phyloP scores from a whole-genome alignment of 2,329 filamentous ascomycete species.

The Fusarium goolgardi region DNA sequence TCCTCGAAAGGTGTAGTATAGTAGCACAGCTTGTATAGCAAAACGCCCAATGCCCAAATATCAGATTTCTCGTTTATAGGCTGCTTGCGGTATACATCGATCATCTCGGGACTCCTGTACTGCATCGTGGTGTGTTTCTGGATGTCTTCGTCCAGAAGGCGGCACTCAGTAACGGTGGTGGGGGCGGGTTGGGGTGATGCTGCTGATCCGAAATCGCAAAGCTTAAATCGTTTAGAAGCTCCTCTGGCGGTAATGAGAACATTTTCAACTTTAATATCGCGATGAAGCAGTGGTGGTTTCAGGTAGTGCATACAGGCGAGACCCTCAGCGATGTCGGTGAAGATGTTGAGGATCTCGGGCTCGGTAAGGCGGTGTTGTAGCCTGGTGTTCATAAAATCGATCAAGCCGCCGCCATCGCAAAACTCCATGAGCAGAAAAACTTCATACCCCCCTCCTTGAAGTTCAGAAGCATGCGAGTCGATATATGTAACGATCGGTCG shows the following conservation, averaged over 20 bases:
- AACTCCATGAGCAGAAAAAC: constrained; percentile 99
- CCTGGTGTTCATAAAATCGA: constrained; percentile 99
- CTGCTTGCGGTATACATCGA: constrained; percentile 95
- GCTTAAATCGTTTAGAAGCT: constrained; percentile 83
- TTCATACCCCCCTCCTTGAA: constrained; percentile 93
- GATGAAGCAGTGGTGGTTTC: constrained; percentile 89
- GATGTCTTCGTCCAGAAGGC: constrained; percentile 94
- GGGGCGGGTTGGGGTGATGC: constrained; percentile 86
- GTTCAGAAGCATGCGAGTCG: constrained; percentile 95
- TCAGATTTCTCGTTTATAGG: constrained; percentile 99
- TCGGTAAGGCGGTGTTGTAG: constrained; percentile 96
- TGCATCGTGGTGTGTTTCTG: constrained; percentile 97
- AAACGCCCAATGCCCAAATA: constrained; percentile 95
- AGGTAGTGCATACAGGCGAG: constrained; percentile 99
- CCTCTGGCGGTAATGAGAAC: constrained; percentile 83
- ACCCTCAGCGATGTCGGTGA: constrained; percentile 93
- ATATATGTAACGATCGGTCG: constrained; percentile 97
- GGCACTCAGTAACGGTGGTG: constrained; percentile 86
- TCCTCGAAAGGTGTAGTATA: constrained; percentile 99
- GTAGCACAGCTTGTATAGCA: constrained; percentile 98
- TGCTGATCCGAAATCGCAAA: constrained; percentile 97
- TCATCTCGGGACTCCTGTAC: constrained; percentile 98
- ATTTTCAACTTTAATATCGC: constrained; percentile 98
- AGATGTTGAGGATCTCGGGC: constrained; percentile 97
- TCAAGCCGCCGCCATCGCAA: constrained; percentile 90